Evolutionary conservation across 1,139 yeast genomes (phyloP), one percentile per base, ranked within the genome.

Genomic region (Suhomyces terraborum): DNA sequence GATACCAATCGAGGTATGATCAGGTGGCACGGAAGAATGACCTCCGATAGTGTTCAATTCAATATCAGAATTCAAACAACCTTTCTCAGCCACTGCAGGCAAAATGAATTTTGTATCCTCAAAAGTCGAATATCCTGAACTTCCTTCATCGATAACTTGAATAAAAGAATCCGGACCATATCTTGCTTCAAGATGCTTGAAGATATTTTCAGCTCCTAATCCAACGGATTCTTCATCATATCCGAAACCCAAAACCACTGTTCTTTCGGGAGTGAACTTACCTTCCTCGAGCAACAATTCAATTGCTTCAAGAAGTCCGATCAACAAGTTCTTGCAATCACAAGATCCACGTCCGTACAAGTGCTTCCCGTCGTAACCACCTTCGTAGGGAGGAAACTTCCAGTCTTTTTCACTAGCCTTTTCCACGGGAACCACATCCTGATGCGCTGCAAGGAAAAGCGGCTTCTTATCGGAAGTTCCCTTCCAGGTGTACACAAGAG

Each of bases 21-120:
- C 62, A 14, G 77, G 79, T 2, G 80, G 79, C 7, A 70, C 59
- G 0, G 75, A 67, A 1, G 77, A 69, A 52, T 75, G 79, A 0
- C 80, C 80, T 23, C 79, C 79, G 8, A 73, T 70, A 13, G 77
- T 69, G 38, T 49, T 61, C 35, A 75, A 53, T 8, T 64, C 68
- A 33, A 75, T 61, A 6, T 56, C 47, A 0, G 73, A 54, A 48
- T 73, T 69, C 20, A 71, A 40, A 43, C 67, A 61, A 0, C 80
- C 80, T 54, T 75, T 75, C 50, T 75, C 80, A 6, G 71, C 75
- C 5, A 77, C 70, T 3, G 74, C 75, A 2, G 88, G 84, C 27
- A 75, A 55, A 4, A 84, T 84, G 48, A 79, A 64, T 52, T 68
- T 70, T 38, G 66, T 53, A 6, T 79, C 80, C 43, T 69, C 73